phyloP scores from a whole-genome alignment of 2,329 filamentous ascomycete species.

The Arthrobotrys musiformis region DNA sequence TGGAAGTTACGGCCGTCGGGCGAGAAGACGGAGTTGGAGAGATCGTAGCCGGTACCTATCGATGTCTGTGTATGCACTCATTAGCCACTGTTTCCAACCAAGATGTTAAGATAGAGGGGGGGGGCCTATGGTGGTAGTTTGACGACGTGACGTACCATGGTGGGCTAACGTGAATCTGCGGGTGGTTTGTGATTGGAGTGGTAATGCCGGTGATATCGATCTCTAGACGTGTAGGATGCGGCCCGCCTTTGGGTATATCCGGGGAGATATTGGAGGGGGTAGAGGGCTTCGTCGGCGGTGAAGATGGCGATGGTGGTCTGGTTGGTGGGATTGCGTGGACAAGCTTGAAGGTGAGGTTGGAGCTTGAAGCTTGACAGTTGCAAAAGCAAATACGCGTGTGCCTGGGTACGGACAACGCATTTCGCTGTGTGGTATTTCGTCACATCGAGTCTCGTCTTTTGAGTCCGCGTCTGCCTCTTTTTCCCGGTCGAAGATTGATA shows the following conservation, averaged over 20 bases:
- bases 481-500: no score
- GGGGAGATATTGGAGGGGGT: neutral
- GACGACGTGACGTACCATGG: slow-evolving; percentile 51
- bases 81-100: slow-evolving; percentile 1
- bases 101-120: no score
- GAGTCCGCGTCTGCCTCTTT: no score
- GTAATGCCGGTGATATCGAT: neutral
- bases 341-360: slow-evolving; percentile 45
- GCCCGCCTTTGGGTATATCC: neutral
- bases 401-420: slow-evolving; percentile 27
- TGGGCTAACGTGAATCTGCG: slow-evolving; percentile 24
- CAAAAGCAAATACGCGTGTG: slow-evolving; percentile 54
- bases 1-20: slow-evolving; percentile 99
- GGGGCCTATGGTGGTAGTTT: neutral
- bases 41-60: slow-evolving; percentile 99
- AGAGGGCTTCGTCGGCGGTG: slow-evolving; percentile 3
- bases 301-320: slow-evolving; percentile 15
- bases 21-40: slow-evolving; percentile 99
- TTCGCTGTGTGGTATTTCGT: slow-evolving; percentile 42
- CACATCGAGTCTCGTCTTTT: neutral
- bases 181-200: neutral
- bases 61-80: slow-evolving; percentile 75
- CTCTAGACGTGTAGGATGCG: neutral
- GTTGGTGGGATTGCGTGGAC: slow-evolving; percentile 52
- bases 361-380: slow-evolving; percentile 48